Percentiles rank a stretch among this genome's conserved stretches.
These are phyloP conservation scores for Cutaneotrichosporon sp. DNA, from an alignment of 1,284 basidiomycete species.

Conservation along the genomic window DNA sequence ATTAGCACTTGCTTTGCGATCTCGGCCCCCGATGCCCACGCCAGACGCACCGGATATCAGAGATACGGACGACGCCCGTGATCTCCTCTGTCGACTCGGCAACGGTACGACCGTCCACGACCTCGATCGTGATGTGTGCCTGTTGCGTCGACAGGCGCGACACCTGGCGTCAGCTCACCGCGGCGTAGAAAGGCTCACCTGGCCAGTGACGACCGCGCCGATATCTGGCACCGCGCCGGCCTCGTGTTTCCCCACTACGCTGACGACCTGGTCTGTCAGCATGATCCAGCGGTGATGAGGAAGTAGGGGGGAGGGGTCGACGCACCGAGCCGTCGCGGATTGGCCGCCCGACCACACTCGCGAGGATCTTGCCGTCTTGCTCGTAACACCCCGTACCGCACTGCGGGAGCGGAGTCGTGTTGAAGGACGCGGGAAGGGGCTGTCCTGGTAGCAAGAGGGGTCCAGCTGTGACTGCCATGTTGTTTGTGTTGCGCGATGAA, in stretches of 20 bases:
- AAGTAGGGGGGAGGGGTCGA: conserved; percentile 28
- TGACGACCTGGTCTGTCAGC: conserved; percentile 25
- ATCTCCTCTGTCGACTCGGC: conserved; percentile 82
- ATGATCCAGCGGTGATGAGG: too few species aligned
- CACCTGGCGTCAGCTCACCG: conserved; percentile 46
- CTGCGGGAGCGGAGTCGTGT: conserved; percentile 54
- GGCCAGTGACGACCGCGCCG: conserved; percentile 38
- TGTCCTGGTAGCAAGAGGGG: conserved; percentile 69
- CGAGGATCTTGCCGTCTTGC: conserved; percentile 61
- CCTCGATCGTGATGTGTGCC: conserved; percentile 78
- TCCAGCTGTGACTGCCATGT: conserved; percentile 15
- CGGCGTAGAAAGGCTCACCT: not conserved
- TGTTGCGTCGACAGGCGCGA: conserved; percentile 82
- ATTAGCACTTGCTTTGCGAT: not conserved
- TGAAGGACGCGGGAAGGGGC: conserved; percentile 60
- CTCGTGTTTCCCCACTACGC: conserved; percentile 43
- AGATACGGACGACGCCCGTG: conserved; percentile 79
- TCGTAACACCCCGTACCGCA: conserved; percentile 67
- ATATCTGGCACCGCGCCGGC: conserved; percentile 47
- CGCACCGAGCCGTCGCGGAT: conserved; percentile 59
- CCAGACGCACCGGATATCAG: conserved; percentile 74
- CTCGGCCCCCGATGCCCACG: not conserved
- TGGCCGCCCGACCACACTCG: conserved; percentile 66
- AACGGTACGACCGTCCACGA: conserved; percentile 84
- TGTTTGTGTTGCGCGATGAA: not conserved